Conservation (phyloP, 2,329 filamentous ascomycete genomes). For the Sporothrix curviconia region DNA sequence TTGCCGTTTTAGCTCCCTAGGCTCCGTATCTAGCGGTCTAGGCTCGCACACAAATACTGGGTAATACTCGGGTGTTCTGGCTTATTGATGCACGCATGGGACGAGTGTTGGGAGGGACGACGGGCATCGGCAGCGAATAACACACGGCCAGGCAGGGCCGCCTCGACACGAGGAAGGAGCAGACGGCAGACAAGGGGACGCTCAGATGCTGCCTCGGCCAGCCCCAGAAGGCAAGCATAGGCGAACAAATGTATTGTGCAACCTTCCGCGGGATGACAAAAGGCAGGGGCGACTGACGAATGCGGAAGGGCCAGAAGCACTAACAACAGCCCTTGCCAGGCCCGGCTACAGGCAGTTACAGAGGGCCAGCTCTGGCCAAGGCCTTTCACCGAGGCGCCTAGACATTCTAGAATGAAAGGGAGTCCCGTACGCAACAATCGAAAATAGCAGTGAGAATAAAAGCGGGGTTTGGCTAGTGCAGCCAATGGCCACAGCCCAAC, state of each 20-base stretch:
- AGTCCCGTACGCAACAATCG: too few relatives aligned
- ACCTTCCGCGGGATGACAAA: background rate
- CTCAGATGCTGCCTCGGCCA: background rate
- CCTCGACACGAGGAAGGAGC: background rate
- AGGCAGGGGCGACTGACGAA: background rate
- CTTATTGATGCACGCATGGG: background rate
- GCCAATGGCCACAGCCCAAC: conserved; percentile 16
- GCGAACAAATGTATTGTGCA: background rate
- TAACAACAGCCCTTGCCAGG: background rate
- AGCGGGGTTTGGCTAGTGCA: background rate
- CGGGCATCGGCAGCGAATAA: background rate
- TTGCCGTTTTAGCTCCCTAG: too few relatives aligned
- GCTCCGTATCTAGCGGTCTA: too few relatives aligned
- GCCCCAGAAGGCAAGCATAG: too few relatives aligned
- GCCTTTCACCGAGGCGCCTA: conserved; percentile 2
- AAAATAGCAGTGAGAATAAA: conserved; percentile 6
- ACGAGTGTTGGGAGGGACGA: conserved; percentile 4
- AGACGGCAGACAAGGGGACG: too few relatives aligned
- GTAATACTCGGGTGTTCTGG: background rate
- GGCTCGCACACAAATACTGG: too few relatives aligned
- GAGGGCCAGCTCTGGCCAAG: too few relatives aligned
- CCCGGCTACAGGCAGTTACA: too few relatives aligned
- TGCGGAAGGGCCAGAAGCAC: background rate
- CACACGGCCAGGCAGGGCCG: background rate
- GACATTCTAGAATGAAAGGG: conserved; percentile 14